Percentiles rank a stretch among this genome's conserved stretches.
Evolutionary conservation across 164 flowering plant genomes (phyloP).

Genomic region (Chloranthus sessilifolius): DNA sequence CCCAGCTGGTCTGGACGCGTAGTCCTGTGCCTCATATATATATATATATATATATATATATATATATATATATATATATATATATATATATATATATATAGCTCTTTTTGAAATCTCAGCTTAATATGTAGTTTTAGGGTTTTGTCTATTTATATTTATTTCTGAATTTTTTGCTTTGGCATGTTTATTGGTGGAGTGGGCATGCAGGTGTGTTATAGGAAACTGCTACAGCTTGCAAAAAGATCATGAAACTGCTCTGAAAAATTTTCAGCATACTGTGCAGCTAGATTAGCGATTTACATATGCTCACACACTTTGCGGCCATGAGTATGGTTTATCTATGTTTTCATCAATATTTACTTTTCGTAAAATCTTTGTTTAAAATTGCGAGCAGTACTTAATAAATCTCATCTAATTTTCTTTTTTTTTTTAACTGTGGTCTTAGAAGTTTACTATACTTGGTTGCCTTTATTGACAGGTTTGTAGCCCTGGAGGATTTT

Average conservation of each 20-base stretch:
- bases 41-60: too few relatives aligned
- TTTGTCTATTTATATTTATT: too few relatives aligned
- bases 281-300: conserved; percentile 80
- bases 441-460: conserved; percentile 1
- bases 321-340: conserved; percentile 83
- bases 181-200: conserved; percentile 7
- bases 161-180: neutral
- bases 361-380: too few relatives aligned
- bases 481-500: conserved; percentile 86
- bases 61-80: too few relatives aligned
- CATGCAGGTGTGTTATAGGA: conserved; percentile 95
- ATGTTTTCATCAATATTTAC: too few relatives aligned
- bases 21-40: too few relatives aligned
- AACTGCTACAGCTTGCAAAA: conserved; percentile 98
- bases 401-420: too few relatives aligned
- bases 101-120: too few relatives aligned
- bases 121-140: too few relatives aligned
- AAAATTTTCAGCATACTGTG: conserved; percentile 88
- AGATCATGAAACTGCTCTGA: conserved; percentile 96
- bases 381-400: too few relatives aligned
- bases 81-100: too few relatives aligned
- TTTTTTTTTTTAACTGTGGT: conserved; percentile 1
- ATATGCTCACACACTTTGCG: conserved; percentile 96
- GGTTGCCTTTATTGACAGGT: conserved; percentile 35
- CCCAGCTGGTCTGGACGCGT: too few relatives aligned